Conservation (phyloP, 805 yeast species). For the Cyberlindnera samutprakarnensis region DNA sequence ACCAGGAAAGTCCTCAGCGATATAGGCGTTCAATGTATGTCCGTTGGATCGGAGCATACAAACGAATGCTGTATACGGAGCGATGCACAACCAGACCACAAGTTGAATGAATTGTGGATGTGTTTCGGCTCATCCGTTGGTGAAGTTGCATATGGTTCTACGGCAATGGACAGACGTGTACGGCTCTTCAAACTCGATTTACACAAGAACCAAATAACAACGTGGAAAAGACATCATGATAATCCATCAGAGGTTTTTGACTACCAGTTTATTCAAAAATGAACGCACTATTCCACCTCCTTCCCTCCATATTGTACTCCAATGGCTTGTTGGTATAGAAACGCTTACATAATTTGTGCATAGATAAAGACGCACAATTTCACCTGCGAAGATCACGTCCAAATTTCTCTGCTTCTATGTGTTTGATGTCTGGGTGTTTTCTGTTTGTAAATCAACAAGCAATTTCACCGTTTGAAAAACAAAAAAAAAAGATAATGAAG, state of each 20-base stretch:
- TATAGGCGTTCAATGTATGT: constrained; percentile 42
- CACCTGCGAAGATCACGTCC: too few species aligned
- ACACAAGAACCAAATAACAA: constrained; percentile 31
- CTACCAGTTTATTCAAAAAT: constrained; percentile 29
- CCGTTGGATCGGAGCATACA: constrained; percentile 66
- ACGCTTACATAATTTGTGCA: too few species aligned
- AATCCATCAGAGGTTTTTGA: constrained; percentile 38
- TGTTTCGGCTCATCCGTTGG: constrained; percentile 66
- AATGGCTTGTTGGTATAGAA: too few species aligned
- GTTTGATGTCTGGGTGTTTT: too few species aligned
- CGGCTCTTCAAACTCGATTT: constrained; percentile 46
- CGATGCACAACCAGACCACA: not conserved
- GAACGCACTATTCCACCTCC: too few species aligned
- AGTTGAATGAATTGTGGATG: constrained; percentile 38
- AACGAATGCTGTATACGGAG: constrained; percentile 54
- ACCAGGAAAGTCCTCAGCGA: constrained; percentile 36
- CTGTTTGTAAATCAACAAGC: too few species aligned
- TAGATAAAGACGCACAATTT: too few species aligned
- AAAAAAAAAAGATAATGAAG: too few species aligned
- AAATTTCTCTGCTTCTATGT: too few species aligned
- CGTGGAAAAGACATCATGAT: constrained; percentile 52
- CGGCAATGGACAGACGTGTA: constrained; percentile 40
- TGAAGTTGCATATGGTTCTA: constrained; percentile 56
- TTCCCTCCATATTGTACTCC: too few species aligned
- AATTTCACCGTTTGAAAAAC: too few species aligned